A percentile compares a stretch with the other conserved stretches of the same genome.
These are phyloP conservation scores for Pythium biforme DNA, from an alignment of 352 stramenopile genomes.

Conservation along the genomic window DNA sequence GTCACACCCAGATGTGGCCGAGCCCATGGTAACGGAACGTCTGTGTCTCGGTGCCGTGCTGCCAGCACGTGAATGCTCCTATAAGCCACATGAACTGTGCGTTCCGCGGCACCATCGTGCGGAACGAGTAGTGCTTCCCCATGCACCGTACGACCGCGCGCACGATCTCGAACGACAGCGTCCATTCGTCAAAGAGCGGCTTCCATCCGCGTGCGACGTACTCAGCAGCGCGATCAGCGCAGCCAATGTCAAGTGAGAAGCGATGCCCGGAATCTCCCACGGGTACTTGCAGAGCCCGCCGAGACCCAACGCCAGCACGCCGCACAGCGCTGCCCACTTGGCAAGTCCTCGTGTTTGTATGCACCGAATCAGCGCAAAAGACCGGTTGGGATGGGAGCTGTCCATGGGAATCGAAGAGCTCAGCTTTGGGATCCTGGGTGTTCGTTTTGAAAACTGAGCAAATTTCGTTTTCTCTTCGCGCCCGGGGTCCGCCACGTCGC, in stretches of 20 bases:
- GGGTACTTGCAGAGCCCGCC: slow-evolving; percentile 4
- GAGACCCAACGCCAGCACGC: neutral
- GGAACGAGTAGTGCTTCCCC: slow-evolving; percentile 16
- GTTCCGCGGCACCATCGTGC: slow-evolving; percentile 8
- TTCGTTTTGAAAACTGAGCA: too few relatives aligned
- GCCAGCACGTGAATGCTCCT: slow-evolving; percentile 9
- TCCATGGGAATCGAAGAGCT: neutral
- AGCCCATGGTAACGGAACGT: slow-evolving; percentile 17
- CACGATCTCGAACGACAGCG: slow-evolving; percentile 24
- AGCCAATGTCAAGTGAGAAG: slow-evolving; percentile 8
- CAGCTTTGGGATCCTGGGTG: too few relatives aligned
- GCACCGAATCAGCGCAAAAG: neutral
- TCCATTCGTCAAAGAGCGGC: slow-evolving; percentile 25
- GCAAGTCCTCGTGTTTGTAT: neutral
- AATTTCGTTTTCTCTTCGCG: too few relatives aligned
- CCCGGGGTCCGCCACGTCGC: too few relatives aligned
- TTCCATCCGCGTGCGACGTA: slow-evolving; percentile 27
- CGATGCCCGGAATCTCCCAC: slow-evolving; percentile 15
- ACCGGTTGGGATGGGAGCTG: neutral
- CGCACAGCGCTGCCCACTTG: neutral
- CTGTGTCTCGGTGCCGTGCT: slow-evolving; percentile 13
- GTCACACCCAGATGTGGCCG: slow-evolving; percentile 25
- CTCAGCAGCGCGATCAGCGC: slow-evolving; percentile 9
- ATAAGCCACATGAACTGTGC: slow-evolving; percentile 17
- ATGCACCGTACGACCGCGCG: slow-evolving; percentile 10